These are phyloP conservation scores for Suhomyces sp. DNA, from an alignment of 805 yeast genomes.

Conservation along the genomic window DNA sequence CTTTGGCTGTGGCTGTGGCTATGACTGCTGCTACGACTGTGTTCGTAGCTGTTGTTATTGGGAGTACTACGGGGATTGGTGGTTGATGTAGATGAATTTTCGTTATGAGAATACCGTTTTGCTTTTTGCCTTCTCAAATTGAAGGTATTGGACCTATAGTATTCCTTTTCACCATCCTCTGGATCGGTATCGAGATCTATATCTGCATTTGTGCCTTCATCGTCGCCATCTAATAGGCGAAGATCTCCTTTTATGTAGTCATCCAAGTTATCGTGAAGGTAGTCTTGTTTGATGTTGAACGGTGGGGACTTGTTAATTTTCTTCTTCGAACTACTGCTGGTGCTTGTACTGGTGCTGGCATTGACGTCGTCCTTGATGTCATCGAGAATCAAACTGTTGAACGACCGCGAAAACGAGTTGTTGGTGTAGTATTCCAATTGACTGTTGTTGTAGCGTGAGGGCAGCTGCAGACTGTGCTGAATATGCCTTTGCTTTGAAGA, in stretches of 20 bases:
- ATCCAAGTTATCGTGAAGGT: constrained; percentile 22
- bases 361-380: constrained; percentile 27
- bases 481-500: not conserved
- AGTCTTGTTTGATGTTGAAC: constrained; percentile 36
- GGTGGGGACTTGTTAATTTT: constrained; percentile 42
- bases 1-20: constrained; percentile 2
- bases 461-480: constrained; percentile 6
- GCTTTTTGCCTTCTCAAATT: not conserved
- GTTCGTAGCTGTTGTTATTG: constrained; percentile 1
- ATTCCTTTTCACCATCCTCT: constrained; percentile 9
- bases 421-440: constrained; percentile 36
- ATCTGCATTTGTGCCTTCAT: constrained; percentile 1
- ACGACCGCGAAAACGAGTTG: constrained; percentile 40
- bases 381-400: constrained; percentile 42
- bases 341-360: not conserved
- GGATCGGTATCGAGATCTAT: constrained; percentile 7
- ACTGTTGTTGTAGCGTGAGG: constrained; percentile 7
- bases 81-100: too few relatives aligned
- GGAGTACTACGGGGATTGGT: not conserved
- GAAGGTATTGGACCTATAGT: constrained; percentile 3
- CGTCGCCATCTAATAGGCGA: constrained; percentile 5
- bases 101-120: not conserved
- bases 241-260: constrained; percentile 18
- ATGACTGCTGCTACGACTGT: constrained; percentile 3
- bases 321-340: constrained; percentile 9